Evolutionary conservation across 2,329 filamentous ascomycete species (phyloP).

Genomic region (Botryotinia convoluta): DNA sequence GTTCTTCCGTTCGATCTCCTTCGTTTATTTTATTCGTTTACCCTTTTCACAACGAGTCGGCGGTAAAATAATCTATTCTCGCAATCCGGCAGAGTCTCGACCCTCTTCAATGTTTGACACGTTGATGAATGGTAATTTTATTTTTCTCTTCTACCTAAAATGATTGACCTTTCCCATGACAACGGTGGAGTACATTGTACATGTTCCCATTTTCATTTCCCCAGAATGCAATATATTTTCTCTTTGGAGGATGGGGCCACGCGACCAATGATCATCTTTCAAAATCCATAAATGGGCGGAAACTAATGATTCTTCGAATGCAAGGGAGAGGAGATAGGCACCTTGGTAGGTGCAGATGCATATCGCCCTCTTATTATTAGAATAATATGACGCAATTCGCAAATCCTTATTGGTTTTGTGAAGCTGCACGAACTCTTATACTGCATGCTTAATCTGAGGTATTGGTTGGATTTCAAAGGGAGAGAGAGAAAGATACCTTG

Average conservation of each 20-base stretch:
- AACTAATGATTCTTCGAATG: background rate
- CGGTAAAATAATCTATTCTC: conserved; percentile 1
- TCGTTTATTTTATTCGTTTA: background rate
- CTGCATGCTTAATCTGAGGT: background rate
- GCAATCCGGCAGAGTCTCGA: conserved; percentile 2
- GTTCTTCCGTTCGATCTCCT: background rate
- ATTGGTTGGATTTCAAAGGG: background rate
- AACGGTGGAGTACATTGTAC: background rate
- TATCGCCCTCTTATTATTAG: conserved; percentile 9
- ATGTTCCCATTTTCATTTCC: background rate
- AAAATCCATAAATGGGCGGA: background rate
- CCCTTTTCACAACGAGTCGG: background rate
- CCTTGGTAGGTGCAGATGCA: conserved; percentile 4
- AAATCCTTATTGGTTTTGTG: background rate
- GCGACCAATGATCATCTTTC: background rate
- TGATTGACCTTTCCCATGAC: background rate
- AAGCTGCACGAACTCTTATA: background rate
- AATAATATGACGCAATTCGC: conserved; percentile 8
- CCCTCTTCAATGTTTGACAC: conserved; percentile 1
- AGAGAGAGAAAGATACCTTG: background rate
- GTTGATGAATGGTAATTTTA: conserved; percentile 6
- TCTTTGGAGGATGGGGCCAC: background rate
- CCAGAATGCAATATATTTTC: conserved; percentile 1
- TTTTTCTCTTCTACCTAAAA: background rate
- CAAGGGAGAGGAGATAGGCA: conserved; percentile 1